These are phyloP conservation scores for Laetiporus sulphureus DNA, from an alignment of 1,284 basidiomycete species.

Conservation along the genomic window DNA sequence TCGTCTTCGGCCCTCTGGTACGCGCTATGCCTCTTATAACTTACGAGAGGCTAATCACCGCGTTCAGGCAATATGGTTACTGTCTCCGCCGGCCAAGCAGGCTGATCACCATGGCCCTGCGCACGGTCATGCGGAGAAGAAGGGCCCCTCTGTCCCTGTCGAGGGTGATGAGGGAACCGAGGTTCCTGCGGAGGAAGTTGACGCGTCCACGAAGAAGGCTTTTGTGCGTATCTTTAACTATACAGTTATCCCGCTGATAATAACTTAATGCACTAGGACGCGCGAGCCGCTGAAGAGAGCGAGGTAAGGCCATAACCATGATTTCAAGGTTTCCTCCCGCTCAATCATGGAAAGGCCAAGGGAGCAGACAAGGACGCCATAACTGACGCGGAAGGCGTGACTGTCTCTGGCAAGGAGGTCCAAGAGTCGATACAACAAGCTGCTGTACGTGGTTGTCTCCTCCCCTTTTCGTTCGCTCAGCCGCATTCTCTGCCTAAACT, in stretches of 20 bases:
- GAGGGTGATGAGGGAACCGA: constrained; percentile 28
- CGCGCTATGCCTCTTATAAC: constrained; percentile 6
- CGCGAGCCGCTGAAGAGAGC: constrained; percentile 11
- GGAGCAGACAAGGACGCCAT: neutral
- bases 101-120: constrained; percentile 7
- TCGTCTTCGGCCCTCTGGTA: constrained; percentile 25
- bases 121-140: constrained; percentile 1
- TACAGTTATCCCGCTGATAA: constrained; percentile 5
- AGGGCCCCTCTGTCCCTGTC: constrained; percentile 1
- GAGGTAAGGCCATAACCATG: constrained; percentile 3
- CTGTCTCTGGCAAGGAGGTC: constrained; percentile 27
- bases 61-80: constrained; percentile 10
- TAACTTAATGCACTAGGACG: constrained; percentile 16
- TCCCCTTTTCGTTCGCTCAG: neutral
- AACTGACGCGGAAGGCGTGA: constrained; percentile 8
- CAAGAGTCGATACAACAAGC: constrained; percentile 28
- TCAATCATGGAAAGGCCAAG: constrained; percentile 1
- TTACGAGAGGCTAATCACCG: neutral
- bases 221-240: constrained; percentile 21
- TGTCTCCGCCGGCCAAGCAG: constrained; percentile 8
- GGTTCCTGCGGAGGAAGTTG: constrained; percentile 26
- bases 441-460: constrained; percentile 15
- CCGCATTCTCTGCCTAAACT: neutral
- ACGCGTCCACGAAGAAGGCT: constrained; percentile 26
- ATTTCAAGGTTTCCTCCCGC: neutral